Base-by-base conservation (phyloP, 2,329 filamentous ascomycete species). In the Ophiognomonia clavigignenti-juglandacearum region DNA sequence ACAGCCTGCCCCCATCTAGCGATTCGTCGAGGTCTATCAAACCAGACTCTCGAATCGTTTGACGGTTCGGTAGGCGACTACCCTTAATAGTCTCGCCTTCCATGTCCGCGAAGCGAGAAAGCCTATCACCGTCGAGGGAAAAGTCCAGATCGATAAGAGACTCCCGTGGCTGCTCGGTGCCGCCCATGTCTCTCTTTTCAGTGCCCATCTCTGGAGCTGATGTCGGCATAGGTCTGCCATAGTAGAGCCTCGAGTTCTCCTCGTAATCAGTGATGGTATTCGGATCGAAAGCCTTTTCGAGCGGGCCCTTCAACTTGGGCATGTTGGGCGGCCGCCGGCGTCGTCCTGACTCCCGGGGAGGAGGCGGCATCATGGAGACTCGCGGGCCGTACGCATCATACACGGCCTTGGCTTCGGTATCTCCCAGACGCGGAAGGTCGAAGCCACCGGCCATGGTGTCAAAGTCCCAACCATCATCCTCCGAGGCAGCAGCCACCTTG, bases 261-360 rank as follows among this genome's bases (percentile, higher is more conserved):
- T 81, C 74, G 53, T 85, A 85, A 51, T 73, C 81, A 1, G 79
- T 78, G 27, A 81, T 74, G 1, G 81, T 83, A 57, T 83, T 80
- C 7, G 80, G 80, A 48, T 85, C 81, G 57, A 85, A 85, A 0
- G 84, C 68, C 52, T 83, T 83, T 55, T 84, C 80, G 2, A 85
- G 63, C 0, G 81, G 81, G 10, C 71, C 78, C 53, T 75, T 78
- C 50, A 80, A 64, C 1, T 76, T 74, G 4, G 77, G 75, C 4
- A 83, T 65, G 22, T 82, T 75, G 4, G 80, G 80, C 1, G 79
- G 79, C 13, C 77, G 74, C 43, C 77, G 69, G 16, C 80, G 72
- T 9, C 75, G 66, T 11, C 69, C 63, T 56, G 78, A 78, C 13
- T 66, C 65, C 58, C 79, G 78, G 10, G 50, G 44, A 13, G 47